Base-by-base conservation (phyloP, 139 green algal genomes). In the Micromonas pusilla region DNA sequence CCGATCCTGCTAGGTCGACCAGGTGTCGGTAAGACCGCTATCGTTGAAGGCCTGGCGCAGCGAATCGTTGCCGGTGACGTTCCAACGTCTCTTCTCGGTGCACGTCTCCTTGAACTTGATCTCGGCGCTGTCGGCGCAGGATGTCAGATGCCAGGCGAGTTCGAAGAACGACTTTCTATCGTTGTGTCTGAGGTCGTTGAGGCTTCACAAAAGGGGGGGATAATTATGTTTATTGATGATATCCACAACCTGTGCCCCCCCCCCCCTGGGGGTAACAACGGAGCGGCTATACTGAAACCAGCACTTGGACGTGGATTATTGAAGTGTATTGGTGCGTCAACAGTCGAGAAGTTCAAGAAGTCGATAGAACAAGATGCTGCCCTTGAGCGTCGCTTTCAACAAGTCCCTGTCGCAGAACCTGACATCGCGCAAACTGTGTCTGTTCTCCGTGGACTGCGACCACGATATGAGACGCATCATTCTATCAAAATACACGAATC, bases 161-260 rank as follows among this genome's bases (percentile, higher is more conserved):
- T 97, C 80, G 93, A 97, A 87, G 93, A 98, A 85, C 87, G 93
- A 0, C 83, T 98, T 28, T 96, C 97, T 84, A 83, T 85, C 57
- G 85, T 96, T 39, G 83, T 96, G 31, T 37, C 73, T 16, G 88
- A 88, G 63, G 85, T 91, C 32, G 70, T 86, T 26, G 88, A 90
- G 52, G 92, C 95, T 82, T 84, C 95, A 57, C 83, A 88, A 53
- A 78, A 88, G 31, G 89, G 88, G 23, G 77, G 82, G 25, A 62
- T 97, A 31, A 87, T 98, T 52, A 86, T 98, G 25, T 98, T 98
- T 83, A 96, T 98, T 62, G 93, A 97, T 73, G 93, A 97, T 81
- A 91, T 97, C 26, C 92, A 97, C 84, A 74, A 91, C 33, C 81
- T 94, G 33, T 60, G 87, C 66, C 76, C 64, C 25, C 25, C 67